Evolutionary conservation across 177 flowering plant species (phyloP).

Genomic region (Vitis hybrid): DNA sequence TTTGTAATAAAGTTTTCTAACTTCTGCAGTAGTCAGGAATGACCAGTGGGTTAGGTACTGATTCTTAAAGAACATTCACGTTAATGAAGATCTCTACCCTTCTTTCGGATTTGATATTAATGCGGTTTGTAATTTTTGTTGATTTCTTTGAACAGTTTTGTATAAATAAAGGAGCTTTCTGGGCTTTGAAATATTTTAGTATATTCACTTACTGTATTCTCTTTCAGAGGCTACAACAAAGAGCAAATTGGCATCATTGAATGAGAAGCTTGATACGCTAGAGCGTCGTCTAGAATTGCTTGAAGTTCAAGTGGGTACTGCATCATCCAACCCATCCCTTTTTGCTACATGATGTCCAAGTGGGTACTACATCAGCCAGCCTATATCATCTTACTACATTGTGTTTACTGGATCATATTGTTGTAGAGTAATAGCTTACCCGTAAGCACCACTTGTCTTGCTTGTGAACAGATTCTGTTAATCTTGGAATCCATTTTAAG

Average conservation of each 20-base stretch:
- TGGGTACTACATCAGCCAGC: background rate
- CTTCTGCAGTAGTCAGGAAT: too few relatives aligned
- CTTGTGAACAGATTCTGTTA: background rate
- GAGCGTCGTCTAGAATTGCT: constrained; percentile 85
- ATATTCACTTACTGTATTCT: background rate
- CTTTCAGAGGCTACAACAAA: constrained; percentile 87
- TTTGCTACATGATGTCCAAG: constrained; percentile 39
- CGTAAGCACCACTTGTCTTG: constrained; percentile 5
- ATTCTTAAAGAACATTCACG: too few relatives aligned
- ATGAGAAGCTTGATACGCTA: constrained; percentile 85
- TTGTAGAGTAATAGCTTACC: background rate
- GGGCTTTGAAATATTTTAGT: background rate
- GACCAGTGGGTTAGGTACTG: too few relatives aligned
- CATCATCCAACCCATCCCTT: constrained; percentile 71
- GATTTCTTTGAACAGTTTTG: background rate
- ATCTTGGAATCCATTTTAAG: background rate
- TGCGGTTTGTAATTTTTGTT: background rate
- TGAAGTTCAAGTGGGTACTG: constrained; percentile 88
- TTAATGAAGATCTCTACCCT: too few relatives aligned
- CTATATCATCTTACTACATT: too few relatives aligned
- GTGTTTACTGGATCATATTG: background rate
- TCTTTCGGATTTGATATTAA: background rate
- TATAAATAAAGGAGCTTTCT: background rate
- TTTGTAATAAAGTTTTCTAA: too few relatives aligned
- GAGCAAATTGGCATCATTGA: constrained; percentile 79